phyloP scores from a whole-genome alignment of 2,329 filamentous ascomycete species.

The Leptographium wingfieldii region DNA sequence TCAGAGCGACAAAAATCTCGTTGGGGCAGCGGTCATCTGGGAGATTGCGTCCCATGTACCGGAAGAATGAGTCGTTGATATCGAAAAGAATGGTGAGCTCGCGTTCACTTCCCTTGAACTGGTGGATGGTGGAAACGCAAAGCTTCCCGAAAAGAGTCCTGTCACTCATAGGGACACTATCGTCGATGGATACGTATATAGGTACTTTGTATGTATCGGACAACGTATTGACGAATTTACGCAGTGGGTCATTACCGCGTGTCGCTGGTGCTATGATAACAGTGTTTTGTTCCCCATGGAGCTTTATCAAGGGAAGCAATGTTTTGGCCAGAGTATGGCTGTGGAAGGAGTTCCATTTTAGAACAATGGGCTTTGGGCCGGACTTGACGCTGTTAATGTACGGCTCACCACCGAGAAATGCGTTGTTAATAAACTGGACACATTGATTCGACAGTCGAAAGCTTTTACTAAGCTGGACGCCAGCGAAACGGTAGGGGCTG shows the following conservation, averaged over 20 bases:
- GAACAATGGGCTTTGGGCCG: neutral
- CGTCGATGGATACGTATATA: neutral
- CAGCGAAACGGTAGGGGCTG: neutral
- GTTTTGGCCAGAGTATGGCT: neutral
- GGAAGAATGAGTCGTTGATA: neutral
- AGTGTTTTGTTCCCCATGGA: neutral
- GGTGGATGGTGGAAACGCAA: neutral
- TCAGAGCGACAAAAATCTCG: neutral
- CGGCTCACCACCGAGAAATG: neutral
- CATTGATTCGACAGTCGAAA: neutral
- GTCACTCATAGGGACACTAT: neutral
- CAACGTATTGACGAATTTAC: neutral
- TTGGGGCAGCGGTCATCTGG: slow-evolving; percentile 1
- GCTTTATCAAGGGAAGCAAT: neutral
- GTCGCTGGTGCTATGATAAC: neutral
- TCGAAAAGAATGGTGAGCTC: neutral
- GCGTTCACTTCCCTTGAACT: slow-evolving; percentile 1
- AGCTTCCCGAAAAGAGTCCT: neutral
- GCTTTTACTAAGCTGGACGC: neutral
- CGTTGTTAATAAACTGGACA: neutral
- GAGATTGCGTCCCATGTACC: neutral
- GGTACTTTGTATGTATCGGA: neutral
- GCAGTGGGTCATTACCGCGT: neutral
- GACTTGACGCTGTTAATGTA: neutral
- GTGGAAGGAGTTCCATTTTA: neutral